Evolutionary conservation across 169 alveolate genomes (phyloP).

Genomic region (Cryptosporidium ubiquitum): DNA sequence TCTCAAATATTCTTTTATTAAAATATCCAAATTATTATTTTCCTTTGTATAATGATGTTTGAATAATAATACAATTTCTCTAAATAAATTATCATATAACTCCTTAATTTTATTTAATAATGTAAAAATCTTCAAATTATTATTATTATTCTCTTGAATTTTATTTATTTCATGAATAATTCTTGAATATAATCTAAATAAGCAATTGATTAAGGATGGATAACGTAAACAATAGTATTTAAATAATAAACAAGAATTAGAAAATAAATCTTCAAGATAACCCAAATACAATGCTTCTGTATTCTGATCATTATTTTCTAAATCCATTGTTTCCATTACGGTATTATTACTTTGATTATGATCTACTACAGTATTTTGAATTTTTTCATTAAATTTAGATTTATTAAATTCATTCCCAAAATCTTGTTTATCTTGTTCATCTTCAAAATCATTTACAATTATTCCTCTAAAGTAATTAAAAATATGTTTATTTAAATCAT

Average conservation of each 20-base stretch:
- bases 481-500: not conserved
- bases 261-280: conserved; percentile 23
- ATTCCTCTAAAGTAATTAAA: not conserved
- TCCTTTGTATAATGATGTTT: conserved; percentile 25
- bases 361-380: not conserved
- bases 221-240: conserved; percentile 29
- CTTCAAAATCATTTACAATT: not conserved
- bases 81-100: conserved; percentile 2
- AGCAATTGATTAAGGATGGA: conserved; percentile 17
- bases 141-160: not conserved
- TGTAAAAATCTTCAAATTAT: not conserved
- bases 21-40: conserved; percentile 1
- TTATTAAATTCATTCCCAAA: not conserved
- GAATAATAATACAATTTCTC: conserved; percentile 9
- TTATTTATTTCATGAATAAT: not conserved
- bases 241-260: not conserved
- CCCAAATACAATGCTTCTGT: not conserved
- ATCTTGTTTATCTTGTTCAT: not conserved
- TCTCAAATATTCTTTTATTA: conserved; percentile 27
- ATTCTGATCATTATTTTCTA: not conserved
- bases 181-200: not conserved
- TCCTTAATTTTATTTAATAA: conserved; percentile 25
- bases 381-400: not conserved
- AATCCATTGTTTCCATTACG: not conserved
- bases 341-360: conserved; percentile 1